Evolutionary conservation across 2,329 filamentous ascomycete genomes (phyloP).

Genomic region (Camptophora hylomeconis): DNA sequence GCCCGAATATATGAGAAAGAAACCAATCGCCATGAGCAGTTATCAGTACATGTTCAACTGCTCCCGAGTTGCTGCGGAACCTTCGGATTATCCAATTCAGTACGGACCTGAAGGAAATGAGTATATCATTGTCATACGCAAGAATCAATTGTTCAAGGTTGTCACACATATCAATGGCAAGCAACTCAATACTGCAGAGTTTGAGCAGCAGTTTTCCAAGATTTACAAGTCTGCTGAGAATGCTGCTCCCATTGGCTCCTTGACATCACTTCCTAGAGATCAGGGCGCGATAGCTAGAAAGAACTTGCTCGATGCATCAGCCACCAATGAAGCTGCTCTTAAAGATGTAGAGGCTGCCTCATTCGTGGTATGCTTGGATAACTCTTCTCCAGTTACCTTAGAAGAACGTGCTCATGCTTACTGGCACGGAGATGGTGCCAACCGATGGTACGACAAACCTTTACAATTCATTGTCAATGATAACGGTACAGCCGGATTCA

Average conservation of each 20-base stretch:
- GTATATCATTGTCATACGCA: slow-evolving; percentile 80
- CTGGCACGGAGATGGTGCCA: slow-evolving; percentile 94
- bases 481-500: slow-evolving; percentile 94
- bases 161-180: slow-evolving; percentile 66
- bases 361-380: slow-evolving; percentile 87
- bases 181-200: slow-evolving; percentile 76
- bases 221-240: slow-evolving; percentile 69
- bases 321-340: slow-evolving; percentile 64
- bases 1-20: slow-evolving; percentile 97
- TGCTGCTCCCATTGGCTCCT: slow-evolving; percentile 61
- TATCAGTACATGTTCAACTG: slow-evolving; percentile 99
- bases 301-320: slow-evolving; percentile 60
- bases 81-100: slow-evolving; percentile 72
- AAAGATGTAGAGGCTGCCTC: slow-evolving; percentile 76
- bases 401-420: slow-evolving; percentile 93
- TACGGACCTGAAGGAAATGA: slow-evolving; percentile 62
- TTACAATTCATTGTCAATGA: slow-evolving; percentile 97
- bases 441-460: slow-evolving; percentile 97
- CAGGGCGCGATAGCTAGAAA: slow-evolving; percentile 77
- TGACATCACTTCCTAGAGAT: slow-evolving; percentile 89
- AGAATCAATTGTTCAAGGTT: slow-evolving; percentile 97
- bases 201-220: slow-evolving; percentile 76
- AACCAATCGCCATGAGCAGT: slow-evolving; percentile 95
- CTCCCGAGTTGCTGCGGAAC: slow-evolving; percentile 69
- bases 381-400: slow-evolving; percentile 78